Base-by-base conservation (phyloP, 2,329 filamentous ascomycete species). In the Exutisphaerella laricina region DNA sequence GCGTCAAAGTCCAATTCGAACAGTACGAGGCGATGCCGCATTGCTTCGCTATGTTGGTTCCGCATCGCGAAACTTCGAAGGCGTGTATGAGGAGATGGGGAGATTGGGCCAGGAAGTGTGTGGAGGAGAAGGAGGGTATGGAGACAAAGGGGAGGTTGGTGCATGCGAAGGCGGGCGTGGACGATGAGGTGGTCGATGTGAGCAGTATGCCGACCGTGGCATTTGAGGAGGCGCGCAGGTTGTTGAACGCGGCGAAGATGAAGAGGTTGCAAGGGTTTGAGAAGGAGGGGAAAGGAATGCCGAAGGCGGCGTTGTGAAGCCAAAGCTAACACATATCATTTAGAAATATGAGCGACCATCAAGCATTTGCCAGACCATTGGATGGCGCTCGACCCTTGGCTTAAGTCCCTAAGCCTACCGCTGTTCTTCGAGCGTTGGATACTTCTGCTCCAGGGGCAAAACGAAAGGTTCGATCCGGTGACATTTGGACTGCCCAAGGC, bases 1-100 rank as follows among this genome's bases (percentile, higher is more conserved):
- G 77, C 4, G 81, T 82, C 0, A 58, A 57, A 0, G 76, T 89
- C 0, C 70, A 78, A 3, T 84, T 80, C 56, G 78, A 85, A 59
- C 78, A 87, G 64, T 92, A 80, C 59, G 81, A 88, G 61, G 82
- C 79, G 3, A 90, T 90, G 85, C 84, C 86, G 41, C 85, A 89
- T 64, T 79, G 78, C 53, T 90, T 74, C 51, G 63, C 58, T 0
- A 64, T 71, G 64, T 46, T 73, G 42, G 46, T 73, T 3, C 67
- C 68, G n/a, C 43, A 51, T 1, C 41, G 63, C 2, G 36, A 50
- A 3, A 62, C 49, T 0, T 53, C 58, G 5, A 45, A 56, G 5
- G 48, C 63, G 40, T 67, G 66, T 56, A 53, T 68, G 14, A 56
- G 54, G 5, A 63, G 63, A 32, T 68, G 62, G 56, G 64, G 58